These are phyloP conservation scores for Pythium vanterpoolii DNA, from an alignment of 352 stramenopile genomes.

Conservation along the genomic window DNA sequence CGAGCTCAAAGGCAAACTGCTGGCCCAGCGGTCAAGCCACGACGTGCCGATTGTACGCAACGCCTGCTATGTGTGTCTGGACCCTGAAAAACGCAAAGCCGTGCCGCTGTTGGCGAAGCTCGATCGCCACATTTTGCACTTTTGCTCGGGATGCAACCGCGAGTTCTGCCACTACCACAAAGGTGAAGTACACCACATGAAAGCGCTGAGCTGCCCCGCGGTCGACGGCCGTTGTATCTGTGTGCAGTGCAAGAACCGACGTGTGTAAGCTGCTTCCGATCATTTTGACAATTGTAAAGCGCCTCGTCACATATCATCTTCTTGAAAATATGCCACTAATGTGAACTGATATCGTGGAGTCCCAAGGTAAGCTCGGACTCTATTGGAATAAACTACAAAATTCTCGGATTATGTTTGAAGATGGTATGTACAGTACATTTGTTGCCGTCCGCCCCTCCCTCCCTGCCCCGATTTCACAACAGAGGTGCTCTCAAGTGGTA, in stretches of 20 bases:
- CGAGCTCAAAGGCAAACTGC: constrained; percentile 63
- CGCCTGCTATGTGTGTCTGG: constrained; percentile 74
- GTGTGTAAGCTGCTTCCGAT: too few species aligned
- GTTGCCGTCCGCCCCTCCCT: too few species aligned
- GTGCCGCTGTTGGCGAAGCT: constrained; percentile 62
- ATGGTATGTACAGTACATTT: too few species aligned
- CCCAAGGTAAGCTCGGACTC: too few species aligned
- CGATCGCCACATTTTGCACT: constrained; percentile 74
- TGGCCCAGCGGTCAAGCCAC: constrained; percentile 37
- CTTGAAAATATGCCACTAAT: too few species aligned
- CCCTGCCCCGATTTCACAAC: too few species aligned
- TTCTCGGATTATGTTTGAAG: too few species aligned
- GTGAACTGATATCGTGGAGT: too few species aligned
- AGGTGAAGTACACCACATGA: constrained; percentile 72
- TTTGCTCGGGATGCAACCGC: constrained; percentile 73
- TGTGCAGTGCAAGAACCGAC: constrained; percentile 57
- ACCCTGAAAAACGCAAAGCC: constrained; percentile 59
- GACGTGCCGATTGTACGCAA: constrained; percentile 43
- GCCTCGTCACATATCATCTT: too few species aligned
- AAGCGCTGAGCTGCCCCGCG: constrained; percentile 72
- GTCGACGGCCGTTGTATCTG: constrained; percentile 79
- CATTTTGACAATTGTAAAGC: too few species aligned
- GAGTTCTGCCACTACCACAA: constrained; percentile 87
- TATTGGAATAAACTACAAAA: too few species aligned
- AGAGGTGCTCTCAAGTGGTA: too few species aligned